Evolutionary conservation across 2,329 filamentous ascomycete species (phyloP).

Genomic region (Ustilaginoidea virens): DNA sequence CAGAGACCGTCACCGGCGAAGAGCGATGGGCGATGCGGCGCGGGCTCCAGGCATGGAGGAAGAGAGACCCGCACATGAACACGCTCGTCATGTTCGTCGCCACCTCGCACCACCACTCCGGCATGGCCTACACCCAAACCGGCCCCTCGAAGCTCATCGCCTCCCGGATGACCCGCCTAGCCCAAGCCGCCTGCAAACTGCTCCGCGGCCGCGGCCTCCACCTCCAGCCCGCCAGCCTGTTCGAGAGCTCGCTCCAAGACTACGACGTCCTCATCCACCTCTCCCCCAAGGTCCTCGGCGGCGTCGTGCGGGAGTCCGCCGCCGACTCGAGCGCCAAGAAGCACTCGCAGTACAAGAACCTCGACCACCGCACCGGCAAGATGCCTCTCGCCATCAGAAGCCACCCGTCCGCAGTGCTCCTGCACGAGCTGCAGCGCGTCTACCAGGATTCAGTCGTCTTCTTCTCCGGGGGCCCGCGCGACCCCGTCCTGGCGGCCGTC

Average conservation of each 20-base stretch:
- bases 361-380: constrained; percentile 42
- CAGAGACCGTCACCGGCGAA: constrained; percentile 43
- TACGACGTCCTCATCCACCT: constrained; percentile 81
- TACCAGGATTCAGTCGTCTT: constrained; percentile 63
- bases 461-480: constrained; percentile 53
- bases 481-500: constrained; percentile 37
- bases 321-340: constrained; percentile 20
- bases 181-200: constrained; percentile 56
- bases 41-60: constrained; percentile 70
- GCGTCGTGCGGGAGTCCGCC: constrained; percentile 22
- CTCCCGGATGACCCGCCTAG: constrained; percentile 65
- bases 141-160: constrained; percentile 70
- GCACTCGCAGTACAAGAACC: constrained; percentile 62
- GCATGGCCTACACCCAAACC: constrained; percentile 62
- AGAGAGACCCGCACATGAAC: constrained; percentile 80
- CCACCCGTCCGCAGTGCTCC: constrained; percentile 45
- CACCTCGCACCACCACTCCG: constrained; percentile 61
- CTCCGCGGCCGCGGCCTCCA: constrained; percentile 35
- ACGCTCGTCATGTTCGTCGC: constrained; percentile 67
- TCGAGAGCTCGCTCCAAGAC: constrained; percentile 55
- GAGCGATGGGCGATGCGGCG: constrained; percentile 50
- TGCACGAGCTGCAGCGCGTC: constrained; percentile 48
- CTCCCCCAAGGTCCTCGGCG: constrained; percentile 34
- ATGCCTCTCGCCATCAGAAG: constrained; percentile 34
- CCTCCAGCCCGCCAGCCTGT: constrained; percentile 41